Conservation (phyloP, 306 rosid genomes). For the Cicer cuneatum region DNA sequence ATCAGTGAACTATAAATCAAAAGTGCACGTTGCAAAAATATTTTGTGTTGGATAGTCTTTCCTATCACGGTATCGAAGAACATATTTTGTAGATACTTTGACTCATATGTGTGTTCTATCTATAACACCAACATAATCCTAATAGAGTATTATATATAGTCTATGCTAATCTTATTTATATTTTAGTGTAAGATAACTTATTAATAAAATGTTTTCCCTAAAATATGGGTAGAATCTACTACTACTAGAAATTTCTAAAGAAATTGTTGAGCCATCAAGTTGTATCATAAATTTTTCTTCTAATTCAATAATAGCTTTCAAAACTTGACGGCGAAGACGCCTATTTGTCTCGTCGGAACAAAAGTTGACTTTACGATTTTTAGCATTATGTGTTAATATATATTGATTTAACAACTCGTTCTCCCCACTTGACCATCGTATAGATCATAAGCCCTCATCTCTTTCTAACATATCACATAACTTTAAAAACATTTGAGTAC, state of each 20-base stretch:
- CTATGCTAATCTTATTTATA: not conserved
- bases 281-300: not conserved
- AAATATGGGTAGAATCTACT: no score
- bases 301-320: not conserved
- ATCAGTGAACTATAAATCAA: constrained; percentile 6
- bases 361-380: not conserved
- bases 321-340: not conserved
- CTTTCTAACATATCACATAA: not conserved
- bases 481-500: no score
- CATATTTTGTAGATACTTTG: not conserved
- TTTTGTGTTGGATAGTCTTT: not conserved
- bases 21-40: not conserved
- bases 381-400: not conserved
- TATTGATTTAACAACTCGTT: not conserved
- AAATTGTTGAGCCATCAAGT: no score
- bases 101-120: not conserved
- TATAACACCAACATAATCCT: not conserved
- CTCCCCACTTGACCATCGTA: not conserved
- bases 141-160: not conserved
- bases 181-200: not conserved
- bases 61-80: not conserved
- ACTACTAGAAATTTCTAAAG: no score
- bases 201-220: no score
- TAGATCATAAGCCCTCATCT: not conserved
- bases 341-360: not conserved